phyloP scores from a whole-genome alignment of 2,329 filamentous ascomycete species.

The Cladosporium sp. region DNA sequence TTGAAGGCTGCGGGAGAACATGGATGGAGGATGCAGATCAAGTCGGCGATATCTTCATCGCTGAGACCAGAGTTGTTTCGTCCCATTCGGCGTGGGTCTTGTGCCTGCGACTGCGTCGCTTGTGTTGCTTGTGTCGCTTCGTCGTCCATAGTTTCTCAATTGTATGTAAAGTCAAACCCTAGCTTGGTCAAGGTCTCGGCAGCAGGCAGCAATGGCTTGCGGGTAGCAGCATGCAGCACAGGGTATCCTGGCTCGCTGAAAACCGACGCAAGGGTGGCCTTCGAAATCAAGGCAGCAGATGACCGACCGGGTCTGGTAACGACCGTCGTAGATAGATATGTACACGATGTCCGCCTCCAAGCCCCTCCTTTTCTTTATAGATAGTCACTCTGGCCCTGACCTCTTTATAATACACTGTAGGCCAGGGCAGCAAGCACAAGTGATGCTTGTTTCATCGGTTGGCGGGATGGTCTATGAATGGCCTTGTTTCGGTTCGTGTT shows the following conservation, averaged over 20 bases:
- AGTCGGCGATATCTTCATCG: constrained; percentile 78
- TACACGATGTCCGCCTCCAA: not conserved
- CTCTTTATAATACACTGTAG: not conserved
- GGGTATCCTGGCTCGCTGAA: constrained; percentile 5
- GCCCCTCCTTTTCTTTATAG: not conserved
- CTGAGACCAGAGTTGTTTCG: constrained; percentile 77
- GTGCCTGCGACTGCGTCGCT: constrained; percentile 50
- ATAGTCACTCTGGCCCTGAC: constrained; percentile 2
- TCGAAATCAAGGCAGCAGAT: not conserved
- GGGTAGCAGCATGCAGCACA: constrained; percentile 8
- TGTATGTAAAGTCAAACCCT: not conserved
- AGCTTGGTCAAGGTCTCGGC: constrained; percentile 8
- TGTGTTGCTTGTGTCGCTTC: not conserved
- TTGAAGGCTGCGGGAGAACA: constrained; percentile 65
- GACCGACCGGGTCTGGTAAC: not conserved
- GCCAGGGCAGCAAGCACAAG: constrained; percentile 5
- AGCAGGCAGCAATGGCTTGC: constrained; percentile 5
- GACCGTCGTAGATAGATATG: not conserved
- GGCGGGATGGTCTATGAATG: not conserved
- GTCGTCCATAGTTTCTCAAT: constrained; percentile 2
- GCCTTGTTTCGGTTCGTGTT: not conserved
- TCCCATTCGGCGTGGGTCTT: constrained; percentile 72
- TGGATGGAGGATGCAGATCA: constrained; percentile 83
- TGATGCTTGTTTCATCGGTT: constrained; percentile 1
- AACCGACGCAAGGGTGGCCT: not conserved